phyloP scores from a whole-genome alignment of 2,329 filamentous ascomycete genomes.

The Phaeoacremonium minimum region DNA sequence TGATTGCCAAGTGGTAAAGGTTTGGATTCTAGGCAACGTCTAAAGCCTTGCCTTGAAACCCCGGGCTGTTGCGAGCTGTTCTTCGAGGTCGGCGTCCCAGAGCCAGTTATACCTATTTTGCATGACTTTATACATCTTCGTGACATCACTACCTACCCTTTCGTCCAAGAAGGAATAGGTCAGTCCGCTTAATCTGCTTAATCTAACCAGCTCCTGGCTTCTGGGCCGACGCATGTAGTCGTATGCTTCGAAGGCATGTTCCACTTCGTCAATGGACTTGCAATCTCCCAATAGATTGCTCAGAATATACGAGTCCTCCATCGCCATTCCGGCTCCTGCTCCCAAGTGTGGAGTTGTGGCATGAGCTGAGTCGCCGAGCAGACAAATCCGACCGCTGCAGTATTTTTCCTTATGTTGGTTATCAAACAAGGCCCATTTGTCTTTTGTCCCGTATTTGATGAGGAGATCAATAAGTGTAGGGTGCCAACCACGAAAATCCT shows the following conservation, averaged over 20 bases:
- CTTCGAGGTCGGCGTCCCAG: constrained; percentile 6
- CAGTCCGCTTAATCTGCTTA: constrained; percentile 4
- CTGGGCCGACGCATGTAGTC: constrained; percentile 7
- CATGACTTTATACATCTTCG: background rate
- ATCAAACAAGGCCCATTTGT: constrained; percentile 14
- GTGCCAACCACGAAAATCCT: constrained; percentile 2
- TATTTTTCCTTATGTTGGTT: constrained; percentile 6
- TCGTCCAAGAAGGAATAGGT: background rate
- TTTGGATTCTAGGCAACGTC: too few relatives aligned
- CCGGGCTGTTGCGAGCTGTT: constrained; percentile 3
- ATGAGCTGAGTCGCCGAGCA: constrained; percentile 12
- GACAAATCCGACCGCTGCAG: constrained; percentile 8
- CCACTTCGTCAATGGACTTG: constrained; percentile 1
- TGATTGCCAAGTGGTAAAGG: too few relatives aligned
- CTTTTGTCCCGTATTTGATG: constrained; percentile 2
- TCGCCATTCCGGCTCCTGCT: constrained; percentile 14
- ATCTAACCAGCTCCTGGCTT: constrained; percentile 8
- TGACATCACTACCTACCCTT: background rate
- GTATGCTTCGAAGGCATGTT: constrained; percentile 8
- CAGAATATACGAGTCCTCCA: constrained; percentile 15
- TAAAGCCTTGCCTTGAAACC: too few relatives aligned
- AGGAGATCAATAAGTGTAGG: constrained; percentile 1
- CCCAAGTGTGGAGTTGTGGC: constrained; percentile 17
- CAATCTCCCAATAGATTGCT: constrained; percentile 11
- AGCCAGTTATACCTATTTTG: constrained; percentile 6